A percentile compares a stretch with the other conserved stretches of the same genome.
Conservation (phyloP, 345 rosid species). For the Linum trigynum region DNA sequence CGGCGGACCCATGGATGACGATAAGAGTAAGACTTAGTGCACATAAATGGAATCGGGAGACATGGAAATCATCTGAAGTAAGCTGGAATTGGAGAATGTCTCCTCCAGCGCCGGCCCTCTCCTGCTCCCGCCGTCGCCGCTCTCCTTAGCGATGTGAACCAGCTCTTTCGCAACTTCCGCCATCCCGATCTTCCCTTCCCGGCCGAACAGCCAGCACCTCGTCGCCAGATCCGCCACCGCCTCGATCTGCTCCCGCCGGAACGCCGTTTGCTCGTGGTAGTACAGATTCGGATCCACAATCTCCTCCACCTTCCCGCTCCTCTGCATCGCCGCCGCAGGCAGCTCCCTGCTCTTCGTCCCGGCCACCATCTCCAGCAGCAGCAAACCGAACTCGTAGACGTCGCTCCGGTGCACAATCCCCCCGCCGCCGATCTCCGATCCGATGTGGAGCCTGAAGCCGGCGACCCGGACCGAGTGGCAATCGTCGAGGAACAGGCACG, state of each 20-base stretch:
- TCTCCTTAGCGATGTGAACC: slow-evolving; percentile 39
- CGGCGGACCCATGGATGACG: no score
- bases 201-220: slow-evolving; percentile 61
- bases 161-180: slow-evolving; percentile 66
- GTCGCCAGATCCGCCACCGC: slow-evolving; percentile 66
- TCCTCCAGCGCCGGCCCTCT: slow-evolving; percentile 57
- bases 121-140: slow-evolving; percentile 34
- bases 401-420: slow-evolving; percentile 17
- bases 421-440: slow-evolving; percentile 13
- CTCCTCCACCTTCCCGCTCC: slow-evolving; percentile 58
- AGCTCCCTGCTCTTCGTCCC: slow-evolving; percentile 39
- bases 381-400: slow-evolving; percentile 53
- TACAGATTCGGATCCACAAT: slow-evolving; percentile 58
- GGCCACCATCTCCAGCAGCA: slow-evolving; percentile 63
- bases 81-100: slow-evolving; percentile 81
- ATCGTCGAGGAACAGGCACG: slow-evolving; percentile 50
- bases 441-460: slow-evolving; percentile 44
- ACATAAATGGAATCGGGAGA: slow-evolving; percentile 66
- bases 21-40: slow-evolving; percentile 12
- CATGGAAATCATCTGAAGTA: slow-evolving; percentile 86
- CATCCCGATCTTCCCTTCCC: slow-evolving; percentile 71
- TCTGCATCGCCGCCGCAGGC: slow-evolving; percentile 40
- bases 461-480: slow-evolving; percentile 48
- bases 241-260: slow-evolving; percentile 52
- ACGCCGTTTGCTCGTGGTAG: slow-evolving; percentile 47